phyloP scores from a whole-genome alignment of 1,139 yeast species.

The Maudiozyma humilis region DNA sequence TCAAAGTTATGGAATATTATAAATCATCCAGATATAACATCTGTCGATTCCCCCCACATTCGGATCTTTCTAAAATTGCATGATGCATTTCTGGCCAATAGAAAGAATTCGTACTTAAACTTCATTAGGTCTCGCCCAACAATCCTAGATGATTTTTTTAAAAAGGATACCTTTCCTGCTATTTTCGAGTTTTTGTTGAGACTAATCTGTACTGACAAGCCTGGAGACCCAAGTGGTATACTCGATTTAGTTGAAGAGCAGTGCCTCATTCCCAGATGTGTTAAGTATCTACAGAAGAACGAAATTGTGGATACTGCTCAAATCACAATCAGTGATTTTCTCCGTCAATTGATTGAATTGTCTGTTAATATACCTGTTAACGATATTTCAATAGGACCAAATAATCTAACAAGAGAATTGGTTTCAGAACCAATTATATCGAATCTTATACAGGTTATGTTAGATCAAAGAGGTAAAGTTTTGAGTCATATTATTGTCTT shows the following conservation, averaged over 20 bases:
- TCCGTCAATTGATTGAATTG: slow-evolving; percentile 85
- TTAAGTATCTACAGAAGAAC: slow-evolving; percentile 44
- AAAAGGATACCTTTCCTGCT: slow-evolving; percentile 49
- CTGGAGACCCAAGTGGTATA: slow-evolving; percentile 57
- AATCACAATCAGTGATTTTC: slow-evolving; percentile 88
- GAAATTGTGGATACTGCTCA: slow-evolving; percentile 53
- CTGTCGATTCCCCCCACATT: slow-evolving; percentile 40
- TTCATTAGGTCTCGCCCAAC: slow-evolving; percentile 43
- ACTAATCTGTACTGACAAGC: slow-evolving; percentile 55
- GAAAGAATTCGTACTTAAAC: slow-evolving; percentile 48
- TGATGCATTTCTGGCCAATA: slow-evolving; percentile 83
- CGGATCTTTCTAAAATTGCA: slow-evolving; percentile 84
- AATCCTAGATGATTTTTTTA: slow-evolving; percentile 46
- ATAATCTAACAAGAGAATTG: slow-evolving; percentile 78
- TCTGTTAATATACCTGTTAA: slow-evolving; percentile 62
- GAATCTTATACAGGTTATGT: slow-evolving; percentile 61
- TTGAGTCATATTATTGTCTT: slow-evolving; percentile 90
- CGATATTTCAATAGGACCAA: slow-evolving; percentile 90
- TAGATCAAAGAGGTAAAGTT: slow-evolving; percentile 70
- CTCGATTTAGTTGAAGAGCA: slow-evolving; percentile 50
- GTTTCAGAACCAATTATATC: slow-evolving; percentile 61
- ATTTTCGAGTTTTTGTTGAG: slow-evolving; percentile 67
- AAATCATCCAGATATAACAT: slow-evolving; percentile 50
- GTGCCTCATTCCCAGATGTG: slow-evolving; percentile 41
- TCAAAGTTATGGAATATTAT: slow-evolving; percentile 72